Evolutionary conservation across 768 basidiomycete species (phyloP).

Genomic region (Boletus fagicola): DNA sequence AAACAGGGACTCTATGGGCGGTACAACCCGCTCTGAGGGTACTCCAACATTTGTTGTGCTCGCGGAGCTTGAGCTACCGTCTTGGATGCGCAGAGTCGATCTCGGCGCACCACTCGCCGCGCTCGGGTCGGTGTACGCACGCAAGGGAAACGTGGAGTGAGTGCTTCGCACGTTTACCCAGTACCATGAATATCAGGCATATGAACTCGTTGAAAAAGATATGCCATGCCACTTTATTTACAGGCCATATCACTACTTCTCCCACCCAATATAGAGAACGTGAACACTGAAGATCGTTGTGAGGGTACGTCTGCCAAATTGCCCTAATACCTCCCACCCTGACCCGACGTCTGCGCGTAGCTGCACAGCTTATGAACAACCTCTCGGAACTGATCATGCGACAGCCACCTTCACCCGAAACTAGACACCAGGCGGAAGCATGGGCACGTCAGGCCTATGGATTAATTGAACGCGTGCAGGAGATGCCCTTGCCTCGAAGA

Average conservation of each 20-base stretch:
- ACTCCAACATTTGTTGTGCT: conserved; percentile 32
- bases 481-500: conserved; percentile 13
- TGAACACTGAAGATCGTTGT: conserved; percentile 51
- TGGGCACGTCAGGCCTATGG: conserved; percentile 57
- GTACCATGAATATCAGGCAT: not conserved
- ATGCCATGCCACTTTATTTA: conserved; percentile 62
- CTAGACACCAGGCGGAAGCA: conserved; percentile 48
- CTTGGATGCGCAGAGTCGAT: conserved; percentile 59
- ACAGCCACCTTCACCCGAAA: conserved; percentile 35
- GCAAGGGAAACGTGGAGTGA: conserved; percentile 48
- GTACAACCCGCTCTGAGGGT: not conserved
- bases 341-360: conserved; percentile 21
- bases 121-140: conserved; percentile 59
- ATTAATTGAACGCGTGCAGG: conserved; percentile 31
- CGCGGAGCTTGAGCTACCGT: conserved; percentile 54
- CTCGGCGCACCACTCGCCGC: conserved; percentile 68
- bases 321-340: not conserved
- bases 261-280: conserved; percentile 35
- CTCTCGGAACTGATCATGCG: conserved; percentile 44
- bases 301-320: conserved; percentile 42
- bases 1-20: no score
- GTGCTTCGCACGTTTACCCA: conserved; percentile 1
- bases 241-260: conserved; percentile 63
- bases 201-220: conserved; percentile 37
- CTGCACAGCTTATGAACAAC: conserved; percentile 49